Base-by-base conservation (phyloP, 805 yeast species). In the Saitoella complicata region DNA sequence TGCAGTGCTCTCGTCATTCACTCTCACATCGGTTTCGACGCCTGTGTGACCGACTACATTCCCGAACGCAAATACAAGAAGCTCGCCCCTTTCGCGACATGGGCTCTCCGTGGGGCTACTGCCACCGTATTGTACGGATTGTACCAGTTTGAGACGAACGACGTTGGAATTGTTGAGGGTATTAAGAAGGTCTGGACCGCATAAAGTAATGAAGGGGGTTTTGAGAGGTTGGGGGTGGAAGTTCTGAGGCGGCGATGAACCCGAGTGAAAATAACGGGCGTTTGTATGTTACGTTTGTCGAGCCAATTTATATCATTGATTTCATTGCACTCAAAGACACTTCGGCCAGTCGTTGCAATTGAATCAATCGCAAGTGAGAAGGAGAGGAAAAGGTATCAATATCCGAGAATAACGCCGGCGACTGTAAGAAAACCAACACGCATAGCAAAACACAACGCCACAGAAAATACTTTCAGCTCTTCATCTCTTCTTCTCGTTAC, bases 41-140 rank as follows among this genome's bases (percentile, higher is more conserved):
- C 93, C 40, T 88, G 96, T 69, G 86, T 91, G 57, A 78, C 78
- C 48, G 98, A 88, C 64, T 91, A 88, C 66, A 79, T 88, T 45
- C 96, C 95, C 38, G 64, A 68, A 58, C 74, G 98, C 61, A 83
- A 78, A 29, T 91, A 79, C 63, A 95, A 95, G 35, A 61, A 68
- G 38, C 75, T 82, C 71, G 80, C 84, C 65, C 70, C 70, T 49
- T 65, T 72, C 36, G 87, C 94, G 46, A 65, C 75, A 68, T 71
- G 70, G 50, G 59, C 85, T 46, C 71, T 91, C 55, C 72, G 75
- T 36, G 64, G 77, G 2, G 96, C 96, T 36, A 69, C 94, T 2
- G 67, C 70, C 44, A 65, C 79, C 35, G 73, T 83, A 9, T 68
- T 78, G 48, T 76, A 80, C 57, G 98, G 97, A 49, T 67, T 88